A percentile compares a stretch with the other conserved stretches of the same genome.
Evolutionary conservation across 73 alveolate species (phyloP).

Genomic region (Blepharisma japonicum): DNA sequence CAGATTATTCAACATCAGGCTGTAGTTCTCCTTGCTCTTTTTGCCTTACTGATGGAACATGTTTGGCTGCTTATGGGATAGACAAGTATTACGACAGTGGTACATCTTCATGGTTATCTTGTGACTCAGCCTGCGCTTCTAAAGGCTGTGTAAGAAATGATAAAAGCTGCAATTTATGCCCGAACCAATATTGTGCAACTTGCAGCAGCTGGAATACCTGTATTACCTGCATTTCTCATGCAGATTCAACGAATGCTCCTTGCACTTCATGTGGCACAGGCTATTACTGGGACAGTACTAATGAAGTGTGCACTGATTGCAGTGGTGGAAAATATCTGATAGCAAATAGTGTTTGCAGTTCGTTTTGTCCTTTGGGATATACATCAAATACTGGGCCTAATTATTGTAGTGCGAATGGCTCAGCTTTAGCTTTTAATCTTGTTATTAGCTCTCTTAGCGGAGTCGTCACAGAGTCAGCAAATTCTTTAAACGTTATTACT

Average conservation of each 20-base stretch:
- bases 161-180: neutral
- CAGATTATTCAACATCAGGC: neutral
- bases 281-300: neutral
- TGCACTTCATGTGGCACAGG: neutral
- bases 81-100: neutral
- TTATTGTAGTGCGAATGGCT: neutral
- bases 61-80: neutral
- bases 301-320: neutral
- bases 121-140: neutral
- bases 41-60: neutral
- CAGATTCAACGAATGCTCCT: neutral
- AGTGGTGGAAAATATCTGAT: neutral
- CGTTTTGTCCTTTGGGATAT: neutral
- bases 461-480: neutral
- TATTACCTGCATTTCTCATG: neutral
- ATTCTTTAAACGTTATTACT: neutral
- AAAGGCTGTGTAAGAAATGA: conserved; percentile 25
- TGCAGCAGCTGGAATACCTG: neutral
- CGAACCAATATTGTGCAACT: neutral
- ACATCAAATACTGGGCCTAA: neutral
- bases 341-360: neutral
- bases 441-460: neutral
- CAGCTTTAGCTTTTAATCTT: neutral
- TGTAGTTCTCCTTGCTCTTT: neutral
- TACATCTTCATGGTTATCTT: neutral